Evolutionary conservation across 257 asterid species (phyloP).

Genomic region (Nicotiana knightiana): DNA sequence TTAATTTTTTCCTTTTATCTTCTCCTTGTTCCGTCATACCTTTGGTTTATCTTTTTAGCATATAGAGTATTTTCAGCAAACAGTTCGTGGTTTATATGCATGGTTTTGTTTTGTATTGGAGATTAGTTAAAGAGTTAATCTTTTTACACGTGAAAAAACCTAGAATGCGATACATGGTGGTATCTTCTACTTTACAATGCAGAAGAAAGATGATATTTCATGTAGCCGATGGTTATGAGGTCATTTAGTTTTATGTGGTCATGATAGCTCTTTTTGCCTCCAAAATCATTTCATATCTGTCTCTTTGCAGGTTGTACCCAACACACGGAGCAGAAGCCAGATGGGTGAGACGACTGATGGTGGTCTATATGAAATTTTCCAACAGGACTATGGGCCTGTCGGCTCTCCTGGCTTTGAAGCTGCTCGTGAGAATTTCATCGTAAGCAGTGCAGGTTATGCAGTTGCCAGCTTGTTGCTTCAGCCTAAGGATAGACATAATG

Average conservation of each 20-base stretch:
- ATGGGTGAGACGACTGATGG: constrained; percentile 99
- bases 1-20: neutral
- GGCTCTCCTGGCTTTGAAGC: constrained; percentile 94
- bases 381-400: constrained; percentile 98
- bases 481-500: constrained; percentile 98
- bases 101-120: neutral
- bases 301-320: constrained; percentile 80
- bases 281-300: neutral
- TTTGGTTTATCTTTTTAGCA: neutral
- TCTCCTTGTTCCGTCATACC: neutral
- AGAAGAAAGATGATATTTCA: neutral
- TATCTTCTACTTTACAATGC: neutral
- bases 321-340: constrained; percentile 97
- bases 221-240: neutral
- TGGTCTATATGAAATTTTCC: constrained; percentile 95
- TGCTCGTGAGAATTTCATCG: constrained; percentile 93
- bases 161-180: constrained; percentile 2
- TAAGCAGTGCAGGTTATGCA: constrained; percentile 99
- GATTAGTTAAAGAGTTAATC: neutral
- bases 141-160: neutral
- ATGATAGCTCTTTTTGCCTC: neutral
- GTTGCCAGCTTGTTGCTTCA: constrained; percentile 99
- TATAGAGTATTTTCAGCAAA: neutral
- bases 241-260: constrained; percentile 3
- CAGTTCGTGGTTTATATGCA: neutral